Conservation (phyloP, 768 basidiomycete species). For the Clathrus columnatus region DNA sequence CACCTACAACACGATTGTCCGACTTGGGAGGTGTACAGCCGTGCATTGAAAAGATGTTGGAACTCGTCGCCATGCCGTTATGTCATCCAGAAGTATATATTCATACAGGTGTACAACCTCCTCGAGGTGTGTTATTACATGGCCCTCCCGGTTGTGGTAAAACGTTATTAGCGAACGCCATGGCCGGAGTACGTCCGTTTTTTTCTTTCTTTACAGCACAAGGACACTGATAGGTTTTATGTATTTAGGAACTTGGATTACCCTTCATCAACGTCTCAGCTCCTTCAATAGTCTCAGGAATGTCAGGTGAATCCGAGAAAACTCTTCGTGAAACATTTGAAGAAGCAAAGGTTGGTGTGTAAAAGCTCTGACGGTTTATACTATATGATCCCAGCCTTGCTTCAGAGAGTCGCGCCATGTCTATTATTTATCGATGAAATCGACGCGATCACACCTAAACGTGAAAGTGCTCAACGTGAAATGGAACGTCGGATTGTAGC, state of each 20-base stretch:
- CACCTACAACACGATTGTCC: slow-evolving; percentile 68
- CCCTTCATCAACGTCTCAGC: slow-evolving; percentile 95
- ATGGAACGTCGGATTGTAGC: slow-evolving; percentile 98
- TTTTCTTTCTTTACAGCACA: not conserved
- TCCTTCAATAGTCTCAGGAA: slow-evolving; percentile 91
- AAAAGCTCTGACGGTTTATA: not conserved
- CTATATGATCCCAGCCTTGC: not conserved
- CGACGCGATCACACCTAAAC: slow-evolving; percentile 93
- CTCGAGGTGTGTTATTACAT: slow-evolving; percentile 85
- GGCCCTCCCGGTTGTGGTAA: slow-evolving; percentile 98
- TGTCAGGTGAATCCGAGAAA: slow-evolving; percentile 98
- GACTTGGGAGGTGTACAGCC: slow-evolving; percentile 82
- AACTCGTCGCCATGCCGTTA: slow-evolving; percentile 93
- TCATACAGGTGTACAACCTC: slow-evolving; percentile 87
- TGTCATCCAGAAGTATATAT: slow-evolving; percentile 93
- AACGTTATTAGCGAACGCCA: slow-evolving; percentile 87
- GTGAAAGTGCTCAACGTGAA: slow-evolving; percentile 95
- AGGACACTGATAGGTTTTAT: slow-evolving; percentile 4
- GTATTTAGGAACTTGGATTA: slow-evolving; percentile 70
- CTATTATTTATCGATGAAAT: slow-evolving; percentile 97
- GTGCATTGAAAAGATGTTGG: slow-evolving; percentile 87
- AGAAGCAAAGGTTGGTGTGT: slow-evolving; percentile 74
- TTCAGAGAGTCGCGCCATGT: slow-evolving; percentile 80
- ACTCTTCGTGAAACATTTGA: slow-evolving; percentile 94
- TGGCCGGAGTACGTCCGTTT: slow-evolving; percentile 69